A percentile compares a stretch with the other conserved stretches of the same genome.
These are phyloP conservation scores for Ceratopteris richardii DNA, from an alignment of 75 land plant genomes.

Conservation along the genomic window DNA sequence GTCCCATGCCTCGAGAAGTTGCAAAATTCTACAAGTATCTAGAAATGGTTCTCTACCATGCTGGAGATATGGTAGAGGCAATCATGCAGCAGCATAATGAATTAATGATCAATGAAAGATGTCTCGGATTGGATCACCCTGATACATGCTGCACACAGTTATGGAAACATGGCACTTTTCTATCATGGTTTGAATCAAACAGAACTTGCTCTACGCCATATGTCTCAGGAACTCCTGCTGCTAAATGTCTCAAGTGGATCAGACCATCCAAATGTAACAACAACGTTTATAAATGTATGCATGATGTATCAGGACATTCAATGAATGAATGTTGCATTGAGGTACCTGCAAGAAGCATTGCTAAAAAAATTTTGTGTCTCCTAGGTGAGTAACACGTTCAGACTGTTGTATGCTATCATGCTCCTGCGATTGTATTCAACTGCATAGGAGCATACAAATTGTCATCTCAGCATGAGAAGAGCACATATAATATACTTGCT, in stretches of 20 bases:
- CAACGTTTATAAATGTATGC: slow-evolving; percentile 93
- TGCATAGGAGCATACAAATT: slow-evolving; percentile 94
- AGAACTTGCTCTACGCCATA: slow-evolving; percentile 85
- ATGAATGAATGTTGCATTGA: too few relatives aligned
- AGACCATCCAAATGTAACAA: slow-evolving; percentile 96
- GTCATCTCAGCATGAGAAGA: slow-evolving; percentile 77
- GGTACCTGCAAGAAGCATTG: too few relatives aligned
- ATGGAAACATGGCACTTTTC: slow-evolving; percentile 98
- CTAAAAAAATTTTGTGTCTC: slow-evolving; percentile 86
- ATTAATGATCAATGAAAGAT: slow-evolving; percentile 94
- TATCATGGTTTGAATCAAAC: slow-evolving; percentile 98
- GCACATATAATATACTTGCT: slow-evolving; percentile 80
- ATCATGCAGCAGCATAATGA: slow-evolving; percentile 99
- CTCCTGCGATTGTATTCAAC: too few relatives aligned
- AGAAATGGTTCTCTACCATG: slow-evolving; percentile 98
- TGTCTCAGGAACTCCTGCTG: too few relatives aligned
- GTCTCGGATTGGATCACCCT: slow-evolving; percentile 95
- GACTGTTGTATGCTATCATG: too few relatives aligned
- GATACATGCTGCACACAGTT: slow-evolving; percentile 71
- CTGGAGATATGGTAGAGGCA: slow-evolving; percentile 97
- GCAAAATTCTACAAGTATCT: slow-evolving; percentile 94
- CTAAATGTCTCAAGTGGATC: too few relatives aligned
- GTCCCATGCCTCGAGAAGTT: slow-evolving; percentile 99
- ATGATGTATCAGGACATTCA: too few relatives aligned
- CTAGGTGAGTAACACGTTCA: slow-evolving; percentile 91